Evolutionary conservation across 1,284 basidiomycete species (phyloP).

Genomic region (Ganoderma leucocontextum): DNA sequence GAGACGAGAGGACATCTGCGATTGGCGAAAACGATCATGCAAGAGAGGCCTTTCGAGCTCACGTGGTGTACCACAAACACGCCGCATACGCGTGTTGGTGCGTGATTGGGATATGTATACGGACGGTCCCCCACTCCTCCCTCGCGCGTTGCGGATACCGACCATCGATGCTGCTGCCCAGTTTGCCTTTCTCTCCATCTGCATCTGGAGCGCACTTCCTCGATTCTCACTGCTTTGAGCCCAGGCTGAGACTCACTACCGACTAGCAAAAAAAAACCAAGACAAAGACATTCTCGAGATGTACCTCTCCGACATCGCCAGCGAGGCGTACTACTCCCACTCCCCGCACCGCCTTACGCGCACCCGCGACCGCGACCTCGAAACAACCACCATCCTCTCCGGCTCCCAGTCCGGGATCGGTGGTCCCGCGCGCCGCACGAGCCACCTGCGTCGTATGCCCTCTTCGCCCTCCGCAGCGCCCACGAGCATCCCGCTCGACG

Average conservation of each 20-base stretch:
- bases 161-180: slow-evolving; percentile 19
- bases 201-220: slow-evolving; percentile 4
- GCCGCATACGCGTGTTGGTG: slow-evolving; percentile 42
- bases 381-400: slow-evolving; percentile 14
- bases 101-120: slow-evolving; percentile 34
- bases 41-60: slow-evolving; percentile 13
- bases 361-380: slow-evolving; percentile 6
- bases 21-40: slow-evolving; percentile 25
- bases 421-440: slow-evolving; percentile 18
- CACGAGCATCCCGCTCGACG: slow-evolving; percentile 48
- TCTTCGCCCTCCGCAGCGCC: slow-evolving; percentile 41
- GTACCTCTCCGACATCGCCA: slow-evolving; percentile 33
- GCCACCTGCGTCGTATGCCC: slow-evolving; percentile 19
- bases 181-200: slow-evolving; percentile 18
- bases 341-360: slow-evolving; percentile 4
- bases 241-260: background rate
- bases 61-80: slow-evolving; percentile 37
- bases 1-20: background rate
- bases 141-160: slow-evolving; percentile 10
- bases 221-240: background rate
- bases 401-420: slow-evolving; percentile 12
- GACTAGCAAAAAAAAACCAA: background rate
- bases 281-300: slow-evolving; percentile 13
- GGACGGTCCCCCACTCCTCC: background rate
- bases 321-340: slow-evolving; percentile 22